Conservation (phyloP, 805 yeast species). For the Pichia scutulata region DNA sequence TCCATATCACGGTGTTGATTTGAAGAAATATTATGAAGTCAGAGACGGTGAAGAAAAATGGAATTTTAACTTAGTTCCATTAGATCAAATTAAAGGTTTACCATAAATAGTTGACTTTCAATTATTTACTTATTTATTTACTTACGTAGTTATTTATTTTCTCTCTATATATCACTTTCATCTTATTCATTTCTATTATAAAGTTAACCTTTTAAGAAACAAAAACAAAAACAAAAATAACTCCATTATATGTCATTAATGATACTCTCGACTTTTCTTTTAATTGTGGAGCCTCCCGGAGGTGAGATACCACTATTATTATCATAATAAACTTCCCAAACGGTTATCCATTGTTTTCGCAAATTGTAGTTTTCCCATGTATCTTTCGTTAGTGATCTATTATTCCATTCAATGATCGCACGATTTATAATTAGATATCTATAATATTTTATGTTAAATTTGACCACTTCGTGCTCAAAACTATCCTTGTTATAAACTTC, state of each 20-base stretch:
- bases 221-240: background rate
- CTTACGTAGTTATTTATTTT: background rate
- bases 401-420: constrained; percentile 5
- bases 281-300: constrained; percentile 3
- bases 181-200: background rate
- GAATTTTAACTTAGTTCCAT: constrained; percentile 45
- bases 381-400: background rate
- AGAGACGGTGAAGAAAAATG: constrained; percentile 54
- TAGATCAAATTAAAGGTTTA: constrained; percentile 37
- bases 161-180: background rate
- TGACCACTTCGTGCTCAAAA: background rate
- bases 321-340: constrained; percentile 9
- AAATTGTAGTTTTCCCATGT: constrained; percentile 4
- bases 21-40: constrained; percentile 49
- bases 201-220: background rate
- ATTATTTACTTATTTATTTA: constrained; percentile 3
- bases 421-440: constrained; percentile 2
- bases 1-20: constrained; percentile 74
- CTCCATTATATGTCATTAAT: background rate
- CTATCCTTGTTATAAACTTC: background rate
- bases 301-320: background rate
- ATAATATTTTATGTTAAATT: background rate
- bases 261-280: background rate
- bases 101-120: constrained; percentile 4
- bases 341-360: constrained; percentile 4